Evolutionary conservation across 2,329 filamentous ascomycete genomes (phyloP).

Genomic region (Aspergillus niger): DNA sequence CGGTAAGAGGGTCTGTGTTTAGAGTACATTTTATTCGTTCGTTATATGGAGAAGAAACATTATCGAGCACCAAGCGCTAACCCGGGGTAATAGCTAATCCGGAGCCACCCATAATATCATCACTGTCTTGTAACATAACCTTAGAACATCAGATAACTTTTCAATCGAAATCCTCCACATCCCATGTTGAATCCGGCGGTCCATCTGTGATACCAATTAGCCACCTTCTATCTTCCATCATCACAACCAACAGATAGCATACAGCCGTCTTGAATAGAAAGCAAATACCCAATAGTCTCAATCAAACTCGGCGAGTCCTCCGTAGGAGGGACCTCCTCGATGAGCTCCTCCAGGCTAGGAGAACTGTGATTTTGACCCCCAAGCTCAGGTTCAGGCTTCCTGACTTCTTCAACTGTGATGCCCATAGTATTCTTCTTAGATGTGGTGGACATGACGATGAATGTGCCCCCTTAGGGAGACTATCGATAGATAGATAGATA

Average conservation of each 20-base stretch:
- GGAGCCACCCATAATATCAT: neutral
- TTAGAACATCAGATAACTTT: neutral
- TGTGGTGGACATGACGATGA: neutral
- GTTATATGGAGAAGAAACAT: neutral
- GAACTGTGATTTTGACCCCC: neutral
- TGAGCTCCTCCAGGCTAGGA: neutral
- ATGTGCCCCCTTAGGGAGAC: neutral
- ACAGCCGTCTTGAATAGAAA: neutral
- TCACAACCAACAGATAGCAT: neutral
- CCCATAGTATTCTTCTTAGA: neutral
- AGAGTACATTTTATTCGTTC: too few species aligned
- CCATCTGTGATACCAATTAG: neutral
- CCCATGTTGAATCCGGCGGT: neutral
- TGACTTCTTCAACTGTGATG: neutral
- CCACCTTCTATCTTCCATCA: neutral
- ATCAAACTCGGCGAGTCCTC: neutral
- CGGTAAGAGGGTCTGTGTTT: too few species aligned
- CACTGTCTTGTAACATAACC: neutral
- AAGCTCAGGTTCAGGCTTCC: neutral
- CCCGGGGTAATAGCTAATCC: neutral
- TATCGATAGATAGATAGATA: too few species aligned
- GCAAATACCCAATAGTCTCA: neutral
- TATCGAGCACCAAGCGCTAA: neutral
- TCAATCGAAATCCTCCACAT: slow-evolving; percentile 1
- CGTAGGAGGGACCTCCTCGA: neutral